Base-by-base conservation (phyloP, 306 rosid species). In the Parietaria judaica region DNA sequence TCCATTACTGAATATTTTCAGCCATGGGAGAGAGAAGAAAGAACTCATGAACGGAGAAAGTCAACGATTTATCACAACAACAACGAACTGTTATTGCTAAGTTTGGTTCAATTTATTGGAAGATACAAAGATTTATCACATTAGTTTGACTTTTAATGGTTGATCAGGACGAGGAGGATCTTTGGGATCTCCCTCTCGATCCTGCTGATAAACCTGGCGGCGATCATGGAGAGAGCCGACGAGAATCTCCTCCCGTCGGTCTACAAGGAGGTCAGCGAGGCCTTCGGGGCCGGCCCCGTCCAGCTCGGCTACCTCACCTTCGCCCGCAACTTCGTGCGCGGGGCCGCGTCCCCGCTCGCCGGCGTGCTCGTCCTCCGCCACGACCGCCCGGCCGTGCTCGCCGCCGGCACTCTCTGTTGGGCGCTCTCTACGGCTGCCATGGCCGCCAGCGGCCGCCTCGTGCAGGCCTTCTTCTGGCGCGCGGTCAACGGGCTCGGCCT, bases 391-490 rank as follows among this genome's bases (percentile, higher is more conserved):
- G 62, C 70, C 14, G 75, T 92, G 66, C 96, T 92, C 45, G 94
- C 99, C 6, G 77, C 81, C 81, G 99, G 99, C 12, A 86, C 81
- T 35, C 82, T 88, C 65, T 88, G 88, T 67, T 92, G 99, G 99
- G 96, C 99, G 60, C 68, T 92, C 63, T 92, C 99, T 4, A 92
- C 99, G 1, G 99, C 96, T 61, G 98, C 96, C 3, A 95, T 92
- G 46, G 95, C 80, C 14, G 79, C 67, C 17, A 82, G 96, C 76
- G 79, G 59, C 6, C 63, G 70, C 14, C 88, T 92, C 66, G 34
- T 60, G 56, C 94, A 86, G 73, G 96, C 78, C 63, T 94, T 95
- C 16, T 77, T 92, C 62, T 92, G 99, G 99, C 84, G 96, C 68
- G 95, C 90, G 49, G 62, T 88, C 54, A 92, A 92, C 66, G 99